Percentiles rank a stretch among this genome's conserved stretches.
These are phyloP conservation scores for Trametes sanguinea DNA, from an alignment of 768 basidiomycete species.

Conservation along the genomic window DNA sequence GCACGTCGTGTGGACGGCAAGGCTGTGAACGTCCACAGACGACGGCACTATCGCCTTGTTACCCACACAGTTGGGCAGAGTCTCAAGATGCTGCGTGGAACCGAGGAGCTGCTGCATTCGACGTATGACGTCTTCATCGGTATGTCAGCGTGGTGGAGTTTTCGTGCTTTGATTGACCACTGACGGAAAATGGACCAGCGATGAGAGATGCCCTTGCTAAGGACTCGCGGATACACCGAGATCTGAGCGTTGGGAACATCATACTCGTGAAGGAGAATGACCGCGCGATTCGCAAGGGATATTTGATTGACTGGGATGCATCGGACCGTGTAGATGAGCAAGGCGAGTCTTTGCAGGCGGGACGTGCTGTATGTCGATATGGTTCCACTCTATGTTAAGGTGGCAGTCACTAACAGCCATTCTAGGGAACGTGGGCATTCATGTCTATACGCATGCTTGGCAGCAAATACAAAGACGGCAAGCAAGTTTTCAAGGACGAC, in stretches of 20 bases:
- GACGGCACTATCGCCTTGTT: background rate
- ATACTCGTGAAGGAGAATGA: constrained; percentile 1
- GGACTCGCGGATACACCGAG: constrained; percentile 5
- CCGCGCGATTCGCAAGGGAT: background rate
- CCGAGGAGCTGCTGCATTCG: constrained; percentile 6
- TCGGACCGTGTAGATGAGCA: background rate
- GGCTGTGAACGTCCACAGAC: background rate
- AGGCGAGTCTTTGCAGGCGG: background rate
- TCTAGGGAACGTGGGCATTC: constrained; percentile 13
- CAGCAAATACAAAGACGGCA: background rate
- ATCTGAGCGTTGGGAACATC: constrained; percentile 13
- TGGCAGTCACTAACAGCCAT: too few relatives aligned
- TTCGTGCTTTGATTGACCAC: background rate
- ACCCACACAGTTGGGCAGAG: background rate
- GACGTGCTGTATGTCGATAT: too few relatives aligned
- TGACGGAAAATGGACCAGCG: background rate
- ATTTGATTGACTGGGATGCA: constrained; percentile 16
- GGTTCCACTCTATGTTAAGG: too few relatives aligned
- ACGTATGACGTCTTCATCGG: constrained; percentile 1
- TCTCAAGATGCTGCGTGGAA: background rate
- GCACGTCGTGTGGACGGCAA: background rate
- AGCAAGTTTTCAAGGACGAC: background rate
- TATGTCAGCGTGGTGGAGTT: background rate
- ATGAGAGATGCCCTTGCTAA: constrained; percentile 7
- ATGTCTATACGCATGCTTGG: background rate